Conservation (phyloP, 495 filamentous ascomycete species). For the Tetracladium setigerum region DNA sequence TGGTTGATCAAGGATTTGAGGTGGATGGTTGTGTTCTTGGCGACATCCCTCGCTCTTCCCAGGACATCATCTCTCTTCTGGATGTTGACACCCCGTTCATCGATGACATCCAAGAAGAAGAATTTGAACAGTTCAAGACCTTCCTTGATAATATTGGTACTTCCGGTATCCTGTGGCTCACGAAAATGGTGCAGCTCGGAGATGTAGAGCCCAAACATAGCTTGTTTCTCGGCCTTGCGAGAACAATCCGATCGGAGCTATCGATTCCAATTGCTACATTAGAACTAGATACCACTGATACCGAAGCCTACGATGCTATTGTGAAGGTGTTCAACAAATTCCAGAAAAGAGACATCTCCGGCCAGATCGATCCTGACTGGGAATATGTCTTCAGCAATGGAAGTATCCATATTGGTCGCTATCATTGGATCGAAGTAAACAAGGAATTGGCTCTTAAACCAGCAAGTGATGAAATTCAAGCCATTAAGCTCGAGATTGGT, state of each 20-base stretch:
- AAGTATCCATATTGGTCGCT: not conserved
- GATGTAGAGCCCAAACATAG: not conserved
- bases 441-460: not conserved
- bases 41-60: constrained; percentile 9
- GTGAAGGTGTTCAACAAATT: constrained; percentile 5
- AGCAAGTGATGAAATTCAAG: not conserved
- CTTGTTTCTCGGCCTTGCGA: constrained; percentile 24
- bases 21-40: constrained; percentile 13
- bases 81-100: constrained; percentile 26
- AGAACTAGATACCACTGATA: constrained; percentile 29
- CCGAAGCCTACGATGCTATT: not conserved
- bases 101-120: constrained; percentile 11
- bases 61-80: constrained; percentile 28
- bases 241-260: constrained; percentile 34
- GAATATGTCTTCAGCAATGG: constrained; percentile 5
- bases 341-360: not conserved
- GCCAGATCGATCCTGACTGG: constrained; percentile 3
- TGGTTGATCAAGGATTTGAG: not conserved
- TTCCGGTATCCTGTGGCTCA: constrained; percentile 34
- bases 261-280: constrained; percentile 29
- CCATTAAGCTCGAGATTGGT: not conserved
- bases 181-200: constrained; percentile 23
- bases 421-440: not conserved
- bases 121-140: constrained; percentile 7
- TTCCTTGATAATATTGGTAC: constrained; percentile 2